phyloP scores from a whole-genome alignment of 768 basidiomycete genomes.

The Lactifluus piperatus region DNA sequence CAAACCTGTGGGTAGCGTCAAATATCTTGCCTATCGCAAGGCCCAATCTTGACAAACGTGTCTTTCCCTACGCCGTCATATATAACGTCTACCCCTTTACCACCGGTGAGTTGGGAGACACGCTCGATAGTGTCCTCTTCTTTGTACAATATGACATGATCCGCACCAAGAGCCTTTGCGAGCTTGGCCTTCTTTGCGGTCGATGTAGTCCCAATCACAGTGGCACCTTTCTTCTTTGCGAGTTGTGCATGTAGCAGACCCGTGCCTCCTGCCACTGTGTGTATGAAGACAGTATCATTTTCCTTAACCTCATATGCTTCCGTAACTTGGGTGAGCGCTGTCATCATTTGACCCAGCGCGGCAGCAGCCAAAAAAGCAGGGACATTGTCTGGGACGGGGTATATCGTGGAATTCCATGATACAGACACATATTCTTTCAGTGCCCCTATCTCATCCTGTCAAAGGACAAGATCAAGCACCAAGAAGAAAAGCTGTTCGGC shows the following conservation, averaged over 20 bases:
- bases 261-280: conserved; percentile 87
- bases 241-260: conserved; percentile 62
- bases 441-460: conserved; percentile 37
- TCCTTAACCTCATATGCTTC: conserved; percentile 80
- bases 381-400: conserved; percentile 53
- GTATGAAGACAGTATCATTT: conserved; percentile 72
- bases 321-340: conserved; percentile 64
- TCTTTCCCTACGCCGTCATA: conserved; percentile 97
- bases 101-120: conserved; percentile 65
- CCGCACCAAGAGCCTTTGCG: conserved; percentile 70
- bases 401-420: conserved; percentile 48
- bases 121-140: conserved; percentile 64
- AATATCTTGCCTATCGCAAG: background rate
- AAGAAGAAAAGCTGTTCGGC: background rate
- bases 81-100: conserved; percentile 77
- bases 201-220: conserved; percentile 91
- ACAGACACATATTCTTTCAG: conserved; percentile 67
- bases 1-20: conserved; percentile 41
- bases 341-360: conserved; percentile 53
- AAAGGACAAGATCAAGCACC: background rate
- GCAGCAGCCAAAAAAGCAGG: conserved; percentile 57
- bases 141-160: conserved; percentile 77
- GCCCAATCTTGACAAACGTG: conserved; percentile 47
- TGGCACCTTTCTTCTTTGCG: conserved; percentile 64
- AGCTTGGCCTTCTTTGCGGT: conserved; percentile 71